Conservation (phyloP, 208 protist species). For the Kentomonas sorsogonicus region DNA sequence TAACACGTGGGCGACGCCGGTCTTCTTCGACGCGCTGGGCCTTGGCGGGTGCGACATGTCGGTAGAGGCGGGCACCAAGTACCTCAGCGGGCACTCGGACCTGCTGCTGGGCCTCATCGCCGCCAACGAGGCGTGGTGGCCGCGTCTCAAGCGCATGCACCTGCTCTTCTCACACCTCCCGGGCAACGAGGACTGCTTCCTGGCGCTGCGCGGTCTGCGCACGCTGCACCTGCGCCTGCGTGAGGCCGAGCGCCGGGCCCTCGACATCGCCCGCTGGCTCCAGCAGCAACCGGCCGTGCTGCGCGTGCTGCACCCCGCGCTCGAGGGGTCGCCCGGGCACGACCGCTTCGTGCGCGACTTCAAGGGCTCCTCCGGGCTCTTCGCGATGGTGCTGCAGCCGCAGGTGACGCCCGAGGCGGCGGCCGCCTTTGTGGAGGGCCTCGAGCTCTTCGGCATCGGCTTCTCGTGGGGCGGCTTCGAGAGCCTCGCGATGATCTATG, state of each 20-base stretch:
- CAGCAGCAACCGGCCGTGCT: slow-evolving; percentile 18
- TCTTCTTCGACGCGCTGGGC: slow-evolving; percentile 19
- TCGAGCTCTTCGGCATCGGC: slow-evolving; percentile 19
- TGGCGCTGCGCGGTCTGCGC: slow-evolving; percentile 24
- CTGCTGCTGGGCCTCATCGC: slow-evolving; percentile 10
- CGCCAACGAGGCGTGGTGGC: slow-evolving; percentile 15
- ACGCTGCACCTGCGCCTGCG: slow-evolving; percentile 25
- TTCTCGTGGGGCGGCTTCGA: slow-evolving; percentile 30
- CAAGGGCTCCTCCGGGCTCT: slow-evolving; percentile 20
- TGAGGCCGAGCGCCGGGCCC: slow-evolving; percentile 20
- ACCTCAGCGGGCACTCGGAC: slow-evolving; percentile 17
- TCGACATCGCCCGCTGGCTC: slow-evolving; percentile 17
- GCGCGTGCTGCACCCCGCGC: slow-evolving; percentile 22
- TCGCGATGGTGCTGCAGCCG: slow-evolving; percentile 19
- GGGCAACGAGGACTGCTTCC: slow-evolving; percentile 26
- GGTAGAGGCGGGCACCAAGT: slow-evolving; percentile 19
- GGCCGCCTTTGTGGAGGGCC: slow-evolving; percentile 18
- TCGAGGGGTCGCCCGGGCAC: slow-evolving; percentile 17
- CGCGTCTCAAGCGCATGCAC: background rate
- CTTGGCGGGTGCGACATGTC: slow-evolving; percentile 18
- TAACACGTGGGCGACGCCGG: slow-evolving; percentile 27
- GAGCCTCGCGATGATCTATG: slow-evolving; percentile 24
- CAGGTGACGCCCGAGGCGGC: slow-evolving; percentile 17
- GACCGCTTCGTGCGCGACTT: slow-evolving; percentile 32
- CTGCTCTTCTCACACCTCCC: slow-evolving; percentile 5